phyloP scores from a whole-genome alignment of 148 eudicot genomes.

The Spergularia bocconei region DNA sequence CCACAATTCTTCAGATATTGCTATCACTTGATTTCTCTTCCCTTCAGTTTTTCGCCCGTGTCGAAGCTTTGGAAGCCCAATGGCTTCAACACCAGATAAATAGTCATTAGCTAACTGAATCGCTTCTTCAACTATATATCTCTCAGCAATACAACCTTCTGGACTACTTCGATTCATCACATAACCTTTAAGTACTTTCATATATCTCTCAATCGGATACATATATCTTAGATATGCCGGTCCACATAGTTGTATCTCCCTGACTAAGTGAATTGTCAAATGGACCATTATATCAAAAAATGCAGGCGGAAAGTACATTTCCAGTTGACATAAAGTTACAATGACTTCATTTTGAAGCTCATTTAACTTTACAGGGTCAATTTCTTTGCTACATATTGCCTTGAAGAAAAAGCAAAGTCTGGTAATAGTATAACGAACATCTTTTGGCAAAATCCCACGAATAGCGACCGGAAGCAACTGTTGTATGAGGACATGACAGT shows the following conservation, averaged over 20 bases:
- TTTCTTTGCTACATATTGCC: background rate
- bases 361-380: background rate
- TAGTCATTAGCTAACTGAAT: background rate
- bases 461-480: background rate
- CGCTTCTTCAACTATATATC: conserved; percentile 2
- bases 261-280: background rate
- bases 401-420: conserved; percentile 6
- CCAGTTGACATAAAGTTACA: background rate
- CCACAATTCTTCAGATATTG: background rate
- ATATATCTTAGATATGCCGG: background rate
- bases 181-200: conserved; percentile 12
- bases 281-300: conserved; percentile 7
- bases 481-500: conserved; percentile 7
- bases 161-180: background rate
- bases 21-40: background rate
- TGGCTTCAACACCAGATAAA: background rate
- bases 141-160: conserved; percentile 1
- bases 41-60: no score
- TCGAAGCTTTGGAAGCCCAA: background rate
- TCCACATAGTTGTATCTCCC: background rate
- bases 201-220: background rate
- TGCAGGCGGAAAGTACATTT: background rate
- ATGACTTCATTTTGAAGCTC: background rate
- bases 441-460: background rate
- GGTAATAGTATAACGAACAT: background rate